Conservation (phyloP, 2,329 filamentous ascomycete species). For the Aspergillus sp. region DNA sequence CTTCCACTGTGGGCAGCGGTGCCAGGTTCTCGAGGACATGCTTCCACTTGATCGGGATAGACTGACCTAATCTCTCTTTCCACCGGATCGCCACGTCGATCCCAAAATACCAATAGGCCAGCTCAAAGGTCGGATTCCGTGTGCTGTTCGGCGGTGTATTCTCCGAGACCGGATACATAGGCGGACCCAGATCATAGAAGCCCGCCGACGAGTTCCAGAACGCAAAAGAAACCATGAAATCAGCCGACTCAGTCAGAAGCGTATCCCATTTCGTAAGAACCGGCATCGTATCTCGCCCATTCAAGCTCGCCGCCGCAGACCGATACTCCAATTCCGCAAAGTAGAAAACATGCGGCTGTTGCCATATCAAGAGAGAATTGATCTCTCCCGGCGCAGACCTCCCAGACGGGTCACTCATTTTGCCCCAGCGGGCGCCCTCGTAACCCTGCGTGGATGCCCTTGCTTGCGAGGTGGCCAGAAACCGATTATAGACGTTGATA, state of each 20-base stretch:
- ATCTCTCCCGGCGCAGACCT: constrained; percentile 60
- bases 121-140: constrained; percentile 60
- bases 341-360: constrained; percentile 62
- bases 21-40: constrained; percentile 54
- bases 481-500: constrained; percentile 43
- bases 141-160: constrained; percentile 60
- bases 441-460: constrained; percentile 40
- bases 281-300: constrained; percentile 32
- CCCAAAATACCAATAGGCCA: constrained; percentile 62
- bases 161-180: constrained; percentile 55
- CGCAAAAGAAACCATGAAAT: constrained; percentile 61
- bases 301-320: constrained; percentile 13
- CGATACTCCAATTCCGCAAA: constrained; percentile 59
- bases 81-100: constrained; percentile 55
- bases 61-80: constrained; percentile 50
- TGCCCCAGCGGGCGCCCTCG: constrained; percentile 49
- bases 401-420: constrained; percentile 59
- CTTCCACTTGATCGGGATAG: constrained; percentile 48
- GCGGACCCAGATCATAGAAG: constrained; percentile 55
- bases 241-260: constrained; percentile 52
- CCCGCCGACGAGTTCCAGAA: constrained; percentile 54
- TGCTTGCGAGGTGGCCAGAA: constrained; percentile 39
- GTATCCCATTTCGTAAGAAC: constrained; percentile 53
- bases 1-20: constrained; percentile 50
- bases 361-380: constrained; percentile 62